phyloP scores from a whole-genome alignment of 805 yeast species.

The Candida broadrunensis region DNA sequence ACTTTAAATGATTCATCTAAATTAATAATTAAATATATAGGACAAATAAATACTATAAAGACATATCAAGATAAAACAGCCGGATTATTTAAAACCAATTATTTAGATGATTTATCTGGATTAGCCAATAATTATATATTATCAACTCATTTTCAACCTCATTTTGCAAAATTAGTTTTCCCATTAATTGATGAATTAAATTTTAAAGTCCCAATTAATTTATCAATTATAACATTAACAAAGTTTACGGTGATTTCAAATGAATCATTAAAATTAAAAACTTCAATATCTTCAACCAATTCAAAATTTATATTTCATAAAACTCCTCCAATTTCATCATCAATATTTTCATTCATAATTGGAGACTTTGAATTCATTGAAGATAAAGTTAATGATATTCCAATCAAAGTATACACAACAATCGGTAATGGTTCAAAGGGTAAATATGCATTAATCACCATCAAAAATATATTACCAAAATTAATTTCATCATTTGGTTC shows the following conservation, averaged over 20 bases:
- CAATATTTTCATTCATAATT: constrained; percentile 64
- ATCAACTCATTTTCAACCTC: constrained; percentile 74
- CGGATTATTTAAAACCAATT: constrained; percentile 70
- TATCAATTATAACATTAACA: constrained; percentile 45
- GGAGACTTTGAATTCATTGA: constrained; percentile 62
- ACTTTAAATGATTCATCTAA: background rate
- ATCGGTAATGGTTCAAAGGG: constrained; percentile 49
- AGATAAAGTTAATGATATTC: constrained; percentile 16
- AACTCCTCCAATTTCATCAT: constrained; percentile 60
- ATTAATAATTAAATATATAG: constrained; percentile 40
- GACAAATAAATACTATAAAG: constrained; percentile 47
- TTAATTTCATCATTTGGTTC: constrained; percentile 43
- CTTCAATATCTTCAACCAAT: constrained; percentile 18
- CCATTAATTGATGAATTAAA: constrained; percentile 70
- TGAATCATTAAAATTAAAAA: constrained; percentile 13
- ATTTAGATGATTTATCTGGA: constrained; percentile 49
- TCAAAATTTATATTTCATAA: constrained; percentile 41
- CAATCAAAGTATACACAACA: constrained; percentile 55
- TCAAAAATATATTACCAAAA: constrained; percentile 46
- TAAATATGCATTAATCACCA: constrained; percentile 47
- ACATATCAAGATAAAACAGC: constrained; percentile 55
- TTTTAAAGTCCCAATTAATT: constrained; percentile 49
- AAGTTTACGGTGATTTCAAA: constrained; percentile 53
- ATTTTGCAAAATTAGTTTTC: constrained; percentile 57
- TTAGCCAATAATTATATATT: constrained; percentile 49